Conservation (phyloP, 768 basidiomycete species). For the Termitomyces bulborhizus region DNA sequence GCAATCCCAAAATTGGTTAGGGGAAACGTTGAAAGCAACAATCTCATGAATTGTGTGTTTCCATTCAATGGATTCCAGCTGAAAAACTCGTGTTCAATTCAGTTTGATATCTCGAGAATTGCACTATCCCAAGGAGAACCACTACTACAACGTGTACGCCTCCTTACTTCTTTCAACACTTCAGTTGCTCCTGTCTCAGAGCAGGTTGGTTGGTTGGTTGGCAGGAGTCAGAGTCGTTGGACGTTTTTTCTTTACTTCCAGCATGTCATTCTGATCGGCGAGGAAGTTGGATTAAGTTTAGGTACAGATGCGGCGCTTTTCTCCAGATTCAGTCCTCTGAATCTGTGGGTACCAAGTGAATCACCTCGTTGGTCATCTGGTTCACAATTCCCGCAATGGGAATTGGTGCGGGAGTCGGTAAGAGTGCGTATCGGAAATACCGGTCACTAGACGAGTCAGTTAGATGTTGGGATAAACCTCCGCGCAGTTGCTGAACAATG, state of each 20-base stretch:
- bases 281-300: neutral
- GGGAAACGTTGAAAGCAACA: slow-evolving; percentile 1
- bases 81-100: neutral
- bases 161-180: neutral
- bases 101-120: neutral
- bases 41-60: neutral
- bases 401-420: neutral
- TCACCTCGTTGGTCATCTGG: neutral
- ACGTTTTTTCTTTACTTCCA: neutral
- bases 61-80: neutral
- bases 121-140: neutral
- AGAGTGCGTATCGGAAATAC: neutral
- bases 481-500: neutral
- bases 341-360: neutral
- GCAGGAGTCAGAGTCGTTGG: neutral
- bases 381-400: neutral
- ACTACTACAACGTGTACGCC: neutral
- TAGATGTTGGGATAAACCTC: neutral
- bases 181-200: slow-evolving; percentile 2
- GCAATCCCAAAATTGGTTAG: slow-evolving; percentile 2
- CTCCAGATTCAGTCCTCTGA: neutral
- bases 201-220: too few species aligned
- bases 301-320: too few species aligned
- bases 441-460: neutral
- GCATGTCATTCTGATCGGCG: neutral